Evolutionary conservation across 2,329 filamentous ascomycete species (phyloP).

Genomic region (Fusarium solani-melongenae): DNA sequence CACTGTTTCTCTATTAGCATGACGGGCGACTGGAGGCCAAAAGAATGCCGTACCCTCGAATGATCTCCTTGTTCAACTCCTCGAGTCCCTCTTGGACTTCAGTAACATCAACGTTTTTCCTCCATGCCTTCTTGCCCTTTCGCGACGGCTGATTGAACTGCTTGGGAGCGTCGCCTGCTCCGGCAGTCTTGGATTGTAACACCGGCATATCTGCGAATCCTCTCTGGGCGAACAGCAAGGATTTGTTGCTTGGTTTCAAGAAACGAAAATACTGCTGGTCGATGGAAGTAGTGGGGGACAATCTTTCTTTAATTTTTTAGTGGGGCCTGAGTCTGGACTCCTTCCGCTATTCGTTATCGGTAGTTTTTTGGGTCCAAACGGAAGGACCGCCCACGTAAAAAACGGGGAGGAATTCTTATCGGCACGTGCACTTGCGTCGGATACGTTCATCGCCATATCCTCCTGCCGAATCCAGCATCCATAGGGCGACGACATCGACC

Average conservation of each 20-base stretch:
- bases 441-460: constrained; percentile 40
- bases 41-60: constrained; percentile 74
- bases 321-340: constrained; percentile 30
- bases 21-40: neutral
- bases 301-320: constrained; percentile 46
- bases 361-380: neutral
- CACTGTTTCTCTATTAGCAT: constrained; percentile 63
- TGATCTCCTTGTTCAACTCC: constrained; percentile 87
- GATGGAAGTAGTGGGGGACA: constrained; percentile 43
- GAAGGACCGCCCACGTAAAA: neutral
- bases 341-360: constrained; percentile 9
- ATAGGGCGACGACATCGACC: constrained; percentile 35
- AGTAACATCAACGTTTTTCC: constrained; percentile 96
- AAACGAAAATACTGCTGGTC: constrained; percentile 33
- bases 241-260: constrained; percentile 19
- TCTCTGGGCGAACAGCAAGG: constrained; percentile 12
- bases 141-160: constrained; percentile 90
- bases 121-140: constrained; percentile 98
- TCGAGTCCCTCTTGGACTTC: constrained; percentile 87
- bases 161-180: constrained; percentile 72
- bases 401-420: constrained; percentile 35
- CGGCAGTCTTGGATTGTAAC: constrained; percentile 57
- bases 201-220: constrained; percentile 62
- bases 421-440: constrained; percentile 38
- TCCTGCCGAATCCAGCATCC: constrained; percentile 43